These are phyloP conservation scores for Lachnellula subtilissima DNA, from an alignment of 2,329 filamentous ascomycete species.

Conservation along the genomic window DNA sequence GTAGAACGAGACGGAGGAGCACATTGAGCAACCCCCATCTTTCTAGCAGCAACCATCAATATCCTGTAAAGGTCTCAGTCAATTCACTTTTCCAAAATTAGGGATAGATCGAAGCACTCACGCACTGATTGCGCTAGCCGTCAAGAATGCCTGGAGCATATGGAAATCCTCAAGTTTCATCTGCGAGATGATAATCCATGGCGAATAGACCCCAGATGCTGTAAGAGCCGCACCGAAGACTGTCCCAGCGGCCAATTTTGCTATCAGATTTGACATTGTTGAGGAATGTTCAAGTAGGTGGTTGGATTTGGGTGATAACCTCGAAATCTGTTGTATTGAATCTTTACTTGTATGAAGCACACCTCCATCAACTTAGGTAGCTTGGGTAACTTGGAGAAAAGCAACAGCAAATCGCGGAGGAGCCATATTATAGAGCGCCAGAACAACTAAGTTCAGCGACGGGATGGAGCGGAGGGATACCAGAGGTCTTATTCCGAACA, in stretches of 20 bases:
- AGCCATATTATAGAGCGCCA: too few species aligned
- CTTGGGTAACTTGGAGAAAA: too few species aligned
- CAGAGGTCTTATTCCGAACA: too few species aligned
- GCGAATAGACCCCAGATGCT: slow-evolving; percentile 55
- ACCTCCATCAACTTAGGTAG: too few species aligned
- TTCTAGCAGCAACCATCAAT: neutral
- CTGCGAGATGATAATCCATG: slow-evolving; percentile 55
- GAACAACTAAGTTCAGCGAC: too few species aligned
- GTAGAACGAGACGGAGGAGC: neutral
- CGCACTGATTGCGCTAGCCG: slow-evolving; percentile 58
- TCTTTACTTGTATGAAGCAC: too few species aligned
- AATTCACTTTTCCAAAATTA: neutral
- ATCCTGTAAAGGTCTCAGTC: neutral
- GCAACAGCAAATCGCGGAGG: too few species aligned
- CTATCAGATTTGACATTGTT: neutral
- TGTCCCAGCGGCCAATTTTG: slow-evolving; percentile 40
- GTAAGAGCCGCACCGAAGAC: slow-evolving; percentile 59
- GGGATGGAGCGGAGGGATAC: too few species aligned
- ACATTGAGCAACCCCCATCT: neutral
- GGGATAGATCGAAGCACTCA: slow-evolving; percentile 36
- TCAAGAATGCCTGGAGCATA: slow-evolving; percentile 61
- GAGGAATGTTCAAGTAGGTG: neutral
- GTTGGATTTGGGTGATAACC: too few species aligned
- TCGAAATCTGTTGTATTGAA: too few species aligned
- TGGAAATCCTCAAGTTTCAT: slow-evolving; percentile 57